Base-by-base conservation (phyloP, 2,329 filamentous ascomycete genomes). In the Fusarium neocosmosporiellum region DNA sequence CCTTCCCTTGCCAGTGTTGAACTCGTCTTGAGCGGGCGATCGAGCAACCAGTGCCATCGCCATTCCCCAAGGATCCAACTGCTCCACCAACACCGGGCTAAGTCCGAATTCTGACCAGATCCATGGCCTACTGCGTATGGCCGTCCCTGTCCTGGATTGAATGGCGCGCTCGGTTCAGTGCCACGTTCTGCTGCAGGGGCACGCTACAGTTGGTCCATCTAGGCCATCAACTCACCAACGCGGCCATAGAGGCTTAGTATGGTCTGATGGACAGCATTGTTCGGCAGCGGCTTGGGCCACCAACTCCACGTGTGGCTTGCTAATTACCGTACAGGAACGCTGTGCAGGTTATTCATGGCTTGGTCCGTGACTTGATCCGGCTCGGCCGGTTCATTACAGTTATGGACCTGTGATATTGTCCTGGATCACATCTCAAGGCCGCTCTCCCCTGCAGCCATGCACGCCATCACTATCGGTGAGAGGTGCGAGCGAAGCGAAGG, bases 261-360 rank as follows among this genome's bases (percentile, higher is more conserved):
- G 67, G 69, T 29, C 72, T 63, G 69, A 77, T 65, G 65, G 43
- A 65, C 74, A 63, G 46, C 69, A 54, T 63, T 66, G 61, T 60
- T 63, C 62, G 53, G 64, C 29, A 65, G 55, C 54, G 48, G 43
- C 63, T 59, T 66, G 66, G 65, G 67, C 59, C 63, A 62, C 33
- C 59, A 66, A 60, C 50, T 70, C 66, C 62, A 65, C 62, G 59
- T 29, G 70, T 68, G 70, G 68, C 68, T 76, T 66, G 62, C 58
- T 67, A 67, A 67, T 76, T 74, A 70, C 75, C 66, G 68, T 59
- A 43, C 61, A 66, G 48, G 68, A 63, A 59, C 65, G 37, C 36
- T 37, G 16, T 65, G 27, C 70, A 73, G 61, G 72, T 73, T 55
- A 54, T 60, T 33, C 31, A 63, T 69, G 48, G 22, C 39, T 22